A percentile compares a stretch with the other conserved stretches of the same genome.
phyloP scores from a whole-genome alignment of 768 basidiomycete genomes.

The Leccinellum rugosiceps region DNA sequence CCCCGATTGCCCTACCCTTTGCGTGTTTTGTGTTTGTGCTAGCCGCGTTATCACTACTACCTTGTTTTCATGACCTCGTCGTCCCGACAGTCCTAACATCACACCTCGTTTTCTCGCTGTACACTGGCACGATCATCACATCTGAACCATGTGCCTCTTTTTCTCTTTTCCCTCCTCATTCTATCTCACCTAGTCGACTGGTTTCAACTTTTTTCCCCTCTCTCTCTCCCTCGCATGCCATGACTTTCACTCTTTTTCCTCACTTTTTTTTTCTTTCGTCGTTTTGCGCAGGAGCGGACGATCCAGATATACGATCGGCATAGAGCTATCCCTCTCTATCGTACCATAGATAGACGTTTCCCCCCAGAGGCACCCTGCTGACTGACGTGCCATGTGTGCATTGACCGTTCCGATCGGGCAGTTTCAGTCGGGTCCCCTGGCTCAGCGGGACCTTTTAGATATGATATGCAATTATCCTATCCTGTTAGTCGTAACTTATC shows the following conservation, averaged over 20 bases:
- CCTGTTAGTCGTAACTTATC: slow-evolving; percentile 13
- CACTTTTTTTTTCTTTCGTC: not conserved
- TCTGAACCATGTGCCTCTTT: not conserved
- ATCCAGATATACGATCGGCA: slow-evolving; percentile 10
- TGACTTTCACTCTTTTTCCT: slow-evolving; percentile 1
- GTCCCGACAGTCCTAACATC: slow-evolving; percentile 8
- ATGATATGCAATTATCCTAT: slow-evolving; percentile 8
- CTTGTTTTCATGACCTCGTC: slow-evolving; percentile 1
- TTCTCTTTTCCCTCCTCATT: not conserved
- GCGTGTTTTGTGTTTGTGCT: slow-evolving; percentile 4
- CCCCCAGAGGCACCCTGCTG: not conserved
- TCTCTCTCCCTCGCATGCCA: slow-evolving; percentile 1
- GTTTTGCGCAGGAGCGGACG: slow-evolving; percentile 11
- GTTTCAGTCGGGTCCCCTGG: not conserved
- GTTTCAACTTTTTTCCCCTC: not conserved
- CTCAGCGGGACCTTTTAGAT: slow-evolving; percentile 3
- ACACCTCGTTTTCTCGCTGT: slow-evolving; percentile 14
- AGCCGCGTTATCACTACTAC: not conserved
- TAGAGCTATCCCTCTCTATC: slow-evolving; percentile 11
- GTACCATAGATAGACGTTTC: slow-evolving; percentile 7
- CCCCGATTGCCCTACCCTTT: not conserved
- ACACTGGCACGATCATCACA: slow-evolving; percentile 13
- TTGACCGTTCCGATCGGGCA: not conserved
- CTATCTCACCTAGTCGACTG: not conserved
- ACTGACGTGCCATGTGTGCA: not conserved